Percentiles rank a stretch among this genome's conserved stretches.
Conservation (phyloP, 257 asterid genomes). For the Anisodus tanguticus region DNA sequence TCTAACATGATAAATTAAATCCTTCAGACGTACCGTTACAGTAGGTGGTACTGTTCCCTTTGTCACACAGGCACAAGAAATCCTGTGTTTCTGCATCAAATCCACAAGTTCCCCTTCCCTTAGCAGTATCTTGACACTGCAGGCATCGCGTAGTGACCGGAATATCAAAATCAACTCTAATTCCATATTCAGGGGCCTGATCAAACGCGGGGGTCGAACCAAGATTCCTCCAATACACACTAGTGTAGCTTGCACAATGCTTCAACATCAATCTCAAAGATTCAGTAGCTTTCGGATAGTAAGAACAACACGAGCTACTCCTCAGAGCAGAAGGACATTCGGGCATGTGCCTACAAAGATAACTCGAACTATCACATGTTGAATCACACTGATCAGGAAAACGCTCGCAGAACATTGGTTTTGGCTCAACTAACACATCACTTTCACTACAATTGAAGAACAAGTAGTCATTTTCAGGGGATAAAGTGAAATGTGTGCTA, state of each 20-base stretch:
- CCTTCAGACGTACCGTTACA: conserved; percentile 56
- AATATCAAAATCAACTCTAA: conserved; percentile 85
- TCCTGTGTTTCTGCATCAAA: conserved; percentile 63
- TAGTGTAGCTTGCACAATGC: conserved; percentile 69
- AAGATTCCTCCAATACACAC: conserved; percentile 78
- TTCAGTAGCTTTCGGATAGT: conserved; percentile 82
- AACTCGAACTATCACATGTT: conserved; percentile 80
- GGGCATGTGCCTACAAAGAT: conserved; percentile 79
- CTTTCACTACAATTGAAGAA: conserved; percentile 85
- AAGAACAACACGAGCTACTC: conserved; percentile 75
- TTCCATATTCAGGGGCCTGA: conserved; percentile 83
- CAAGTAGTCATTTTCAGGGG: conserved; percentile 74
- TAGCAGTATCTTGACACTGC: conserved; percentile 61
- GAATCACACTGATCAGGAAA: conserved; percentile 95
- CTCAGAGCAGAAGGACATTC: conserved; percentile 56
- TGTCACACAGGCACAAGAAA: conserved; percentile 78
- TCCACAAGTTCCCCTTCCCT: conserved; percentile 80
- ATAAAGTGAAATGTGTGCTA: conserved; percentile 71
- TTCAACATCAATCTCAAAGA: conserved; percentile 80
- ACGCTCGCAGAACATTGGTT: conserved; percentile 73
- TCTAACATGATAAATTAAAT: conserved; percentile 14
- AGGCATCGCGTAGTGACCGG: conserved; percentile 73
- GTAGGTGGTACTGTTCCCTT: conserved; percentile 66
- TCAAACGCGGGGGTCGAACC: conserved; percentile 64
- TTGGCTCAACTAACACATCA: conserved; percentile 75